These are phyloP conservation scores for Wickerhamiella alocasiicola DNA, from an alignment of 805 yeast species.

Conservation along the genomic window DNA sequence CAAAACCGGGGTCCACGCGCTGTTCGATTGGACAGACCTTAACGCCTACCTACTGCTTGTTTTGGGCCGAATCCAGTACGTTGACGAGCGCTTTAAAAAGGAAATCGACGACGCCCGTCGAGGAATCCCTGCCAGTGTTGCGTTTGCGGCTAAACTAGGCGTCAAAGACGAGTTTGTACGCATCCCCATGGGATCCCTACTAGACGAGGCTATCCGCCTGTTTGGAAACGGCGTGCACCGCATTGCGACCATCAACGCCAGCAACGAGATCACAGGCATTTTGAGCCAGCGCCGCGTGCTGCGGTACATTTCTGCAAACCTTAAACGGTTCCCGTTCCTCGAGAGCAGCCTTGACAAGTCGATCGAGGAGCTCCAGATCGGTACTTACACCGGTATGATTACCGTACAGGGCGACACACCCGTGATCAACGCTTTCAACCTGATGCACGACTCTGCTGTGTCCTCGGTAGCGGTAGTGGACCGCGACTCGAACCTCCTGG, in stretches of 20 bases:
- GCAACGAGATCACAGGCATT: constrained; percentile 58
- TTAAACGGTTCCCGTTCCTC: constrained; percentile 68
- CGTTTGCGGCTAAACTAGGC: constrained; percentile 70
- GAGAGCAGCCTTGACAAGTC: constrained; percentile 55
- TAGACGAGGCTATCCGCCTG: constrained; percentile 67
- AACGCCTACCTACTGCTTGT: constrained; percentile 77
- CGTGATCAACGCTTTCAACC: constrained; percentile 71
- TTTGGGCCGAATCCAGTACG: constrained; percentile 51
- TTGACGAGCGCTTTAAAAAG: constrained; percentile 26
- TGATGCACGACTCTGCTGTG: constrained; percentile 74
- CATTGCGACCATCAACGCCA: constrained; percentile 57
- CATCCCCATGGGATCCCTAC: constrained; percentile 46
- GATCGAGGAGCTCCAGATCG: constrained; percentile 62
- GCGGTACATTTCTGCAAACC: constrained; percentile 83
- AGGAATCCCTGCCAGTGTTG: constrained; percentile 86
- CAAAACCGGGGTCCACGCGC: constrained; percentile 28
- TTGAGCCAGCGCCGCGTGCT: constrained; percentile 83
- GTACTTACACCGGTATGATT: constrained; percentile 51
- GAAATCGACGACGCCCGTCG: constrained; percentile 53
- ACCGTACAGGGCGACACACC: constrained; percentile 79
- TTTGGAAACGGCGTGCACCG: constrained; percentile 95
- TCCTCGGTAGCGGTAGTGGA: constrained; percentile 91
- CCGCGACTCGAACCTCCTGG: constrained; percentile 57
- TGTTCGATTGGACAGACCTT: constrained; percentile 86
- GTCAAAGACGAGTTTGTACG: constrained; percentile 83